phyloP scores from a whole-genome alignment of 148 eudicot species.

The Nepenthes gracilis region DNA sequence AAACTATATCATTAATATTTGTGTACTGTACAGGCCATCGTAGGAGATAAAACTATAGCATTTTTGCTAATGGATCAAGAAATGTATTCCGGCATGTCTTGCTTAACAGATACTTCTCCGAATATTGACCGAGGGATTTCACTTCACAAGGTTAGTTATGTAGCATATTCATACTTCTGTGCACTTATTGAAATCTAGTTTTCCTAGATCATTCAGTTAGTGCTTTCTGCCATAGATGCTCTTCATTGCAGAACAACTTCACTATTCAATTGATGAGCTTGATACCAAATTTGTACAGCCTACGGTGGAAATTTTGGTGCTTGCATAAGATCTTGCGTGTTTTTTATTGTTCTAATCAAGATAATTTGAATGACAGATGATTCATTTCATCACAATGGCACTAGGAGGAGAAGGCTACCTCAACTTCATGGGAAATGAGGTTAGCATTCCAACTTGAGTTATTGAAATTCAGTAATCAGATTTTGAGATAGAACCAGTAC shows the following conservation, averaged over 20 bases:
- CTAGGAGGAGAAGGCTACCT: slow-evolving; percentile 99
- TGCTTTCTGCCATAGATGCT: neutral
- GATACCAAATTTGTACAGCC: too few species aligned
- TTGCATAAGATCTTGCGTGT: neutral
- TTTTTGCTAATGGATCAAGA: slow-evolving; percentile 88
- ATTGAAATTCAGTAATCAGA: neutral
- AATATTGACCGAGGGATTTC: slow-evolving; percentile 82
- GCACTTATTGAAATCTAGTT: neutral
- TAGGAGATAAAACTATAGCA: slow-evolving; percentile 91
- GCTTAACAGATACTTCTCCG: slow-evolving; percentile 65
- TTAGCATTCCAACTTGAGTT: slow-evolving; percentile 11
- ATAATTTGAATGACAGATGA: slow-evolving; percentile 52
- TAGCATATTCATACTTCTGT: neutral
- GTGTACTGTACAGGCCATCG: slow-evolving; percentile 52
- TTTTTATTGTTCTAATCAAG: neutral
- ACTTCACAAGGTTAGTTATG: slow-evolving; percentile 72
- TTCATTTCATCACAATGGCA: slow-evolving; percentile 94
- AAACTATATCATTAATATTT: neutral
- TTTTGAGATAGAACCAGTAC: too few species aligned
- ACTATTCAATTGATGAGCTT: neutral
- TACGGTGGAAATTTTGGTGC: too few species aligned
- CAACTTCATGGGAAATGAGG: slow-evolving; percentile 99
- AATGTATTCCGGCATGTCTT: slow-evolving; percentile 94
- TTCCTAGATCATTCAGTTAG: neutral
- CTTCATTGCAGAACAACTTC: neutral